These are phyloP conservation scores for Penicillium aurantiogriseum DNA, from an alignment of 2,329 filamentous ascomycete species.

Conservation along the genomic window DNA sequence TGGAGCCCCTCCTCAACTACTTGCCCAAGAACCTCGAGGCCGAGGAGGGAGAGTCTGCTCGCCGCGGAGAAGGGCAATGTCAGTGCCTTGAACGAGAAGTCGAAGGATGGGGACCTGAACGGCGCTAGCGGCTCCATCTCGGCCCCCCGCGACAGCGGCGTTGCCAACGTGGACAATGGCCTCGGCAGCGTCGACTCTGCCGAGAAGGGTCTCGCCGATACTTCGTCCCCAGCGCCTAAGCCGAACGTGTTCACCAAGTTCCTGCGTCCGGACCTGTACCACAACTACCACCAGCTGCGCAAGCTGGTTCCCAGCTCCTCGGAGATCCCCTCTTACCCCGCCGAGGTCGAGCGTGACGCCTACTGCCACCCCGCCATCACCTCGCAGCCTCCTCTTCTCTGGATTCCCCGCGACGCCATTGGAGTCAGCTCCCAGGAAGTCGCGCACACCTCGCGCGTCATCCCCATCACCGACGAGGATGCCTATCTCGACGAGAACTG, in stretches of 20 bases:
- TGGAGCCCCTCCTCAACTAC: constrained; percentile 73
- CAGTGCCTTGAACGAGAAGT: background rate
- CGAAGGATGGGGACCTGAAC: background rate
- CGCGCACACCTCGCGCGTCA: constrained; percentile 66
- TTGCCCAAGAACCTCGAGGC: constrained; percentile 72
- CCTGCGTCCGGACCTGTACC: constrained; percentile 74
- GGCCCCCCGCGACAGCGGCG: constrained; percentile 23
- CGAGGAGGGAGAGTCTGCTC: constrained; percentile 51
- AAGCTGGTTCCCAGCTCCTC: constrained; percentile 61
- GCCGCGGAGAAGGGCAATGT: constrained; percentile 23
- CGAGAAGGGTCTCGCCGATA: constrained; percentile 36
- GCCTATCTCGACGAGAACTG: constrained; percentile 70
- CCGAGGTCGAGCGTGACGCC: constrained; percentile 63
- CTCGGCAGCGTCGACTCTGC: constrained; percentile 34
- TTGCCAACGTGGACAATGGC: constrained; percentile 30
- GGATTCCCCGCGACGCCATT: constrained; percentile 75
- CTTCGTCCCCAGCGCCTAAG: constrained; percentile 29
- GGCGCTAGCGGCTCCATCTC: constrained; percentile 11
- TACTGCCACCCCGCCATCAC: constrained; percentile 72
- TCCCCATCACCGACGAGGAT: constrained; percentile 78
- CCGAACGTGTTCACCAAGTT: constrained; percentile 51
- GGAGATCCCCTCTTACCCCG: constrained; percentile 59
- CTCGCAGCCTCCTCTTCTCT: constrained; percentile 66
- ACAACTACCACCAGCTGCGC: constrained; percentile 69
- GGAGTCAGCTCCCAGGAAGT: constrained; percentile 78